Percentiles rank a stretch among this genome's conserved stretches.
Conservation (phyloP, 129 eudicot genomes). For the Erigeron canadensis region DNA sequence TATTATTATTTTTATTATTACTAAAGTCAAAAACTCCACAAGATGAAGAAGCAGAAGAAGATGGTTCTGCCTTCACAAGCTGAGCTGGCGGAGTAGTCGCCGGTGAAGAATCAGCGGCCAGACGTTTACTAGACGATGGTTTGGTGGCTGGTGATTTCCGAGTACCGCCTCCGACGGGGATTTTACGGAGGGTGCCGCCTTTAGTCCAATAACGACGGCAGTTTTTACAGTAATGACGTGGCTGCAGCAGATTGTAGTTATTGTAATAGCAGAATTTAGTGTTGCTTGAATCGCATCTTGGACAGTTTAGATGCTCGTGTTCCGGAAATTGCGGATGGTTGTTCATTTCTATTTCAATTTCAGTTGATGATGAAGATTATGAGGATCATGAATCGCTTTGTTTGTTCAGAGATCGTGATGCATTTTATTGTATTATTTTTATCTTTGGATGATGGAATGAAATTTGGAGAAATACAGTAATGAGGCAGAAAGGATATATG, state of each 20-base stretch:
- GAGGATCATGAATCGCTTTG: too few species aligned
- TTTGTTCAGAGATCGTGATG: too few species aligned
- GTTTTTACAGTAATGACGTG: constrained; percentile 40
- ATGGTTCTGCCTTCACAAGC: constrained; percentile 17
- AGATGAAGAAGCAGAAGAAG: background rate
- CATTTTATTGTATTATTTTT: too few species aligned
- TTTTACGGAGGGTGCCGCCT: constrained; percentile 42
- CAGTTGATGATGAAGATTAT: background rate
- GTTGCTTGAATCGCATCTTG: constrained; percentile 43
- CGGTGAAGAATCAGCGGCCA: constrained; percentile 11
- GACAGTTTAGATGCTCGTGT: constrained; percentile 41
- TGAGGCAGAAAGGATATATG: too few species aligned
- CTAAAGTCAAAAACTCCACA: too few species aligned
- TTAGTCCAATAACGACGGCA: constrained; percentile 45
- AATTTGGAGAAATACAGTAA: too few species aligned
- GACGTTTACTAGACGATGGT: constrained; percentile 24
- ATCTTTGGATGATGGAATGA: background rate
- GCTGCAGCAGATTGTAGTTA: constrained; percentile 41
- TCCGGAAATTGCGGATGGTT: constrained; percentile 32
- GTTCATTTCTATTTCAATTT: background rate
- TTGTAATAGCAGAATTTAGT: constrained; percentile 48
- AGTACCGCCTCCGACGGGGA: constrained; percentile 37
- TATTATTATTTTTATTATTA: too few species aligned
- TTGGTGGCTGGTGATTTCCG: constrained; percentile 19
- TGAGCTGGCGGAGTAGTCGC: constrained; percentile 14